Evolutionary conservation across 2,329 filamentous ascomycete genomes (phyloP).

Genomic region (Nothopassalora personata): DNA sequence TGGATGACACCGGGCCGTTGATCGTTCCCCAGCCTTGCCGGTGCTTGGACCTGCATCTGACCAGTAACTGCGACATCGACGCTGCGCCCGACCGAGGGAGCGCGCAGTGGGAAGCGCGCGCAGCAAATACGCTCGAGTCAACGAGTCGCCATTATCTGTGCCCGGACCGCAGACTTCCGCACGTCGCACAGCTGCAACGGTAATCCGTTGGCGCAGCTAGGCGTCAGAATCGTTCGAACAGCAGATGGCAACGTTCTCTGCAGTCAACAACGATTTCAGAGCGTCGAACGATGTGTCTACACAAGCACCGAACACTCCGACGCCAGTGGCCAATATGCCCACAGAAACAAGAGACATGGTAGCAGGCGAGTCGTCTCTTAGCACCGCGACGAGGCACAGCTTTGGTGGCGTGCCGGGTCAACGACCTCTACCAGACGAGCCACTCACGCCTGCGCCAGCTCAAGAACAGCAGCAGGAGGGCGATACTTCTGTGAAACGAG

Average conservation of each 20-base stretch:
- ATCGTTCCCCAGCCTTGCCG: conserved; percentile 15
- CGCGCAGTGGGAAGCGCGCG: background rate
- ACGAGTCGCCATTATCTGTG: background rate
- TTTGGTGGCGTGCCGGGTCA: conserved; percentile 46
- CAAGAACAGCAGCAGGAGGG: conserved; percentile 9
- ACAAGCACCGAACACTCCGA: conserved; percentile 53
- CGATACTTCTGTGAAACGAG: conserved; percentile 42
- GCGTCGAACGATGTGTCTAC: conserved; percentile 42
- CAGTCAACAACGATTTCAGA: conserved; percentile 17
- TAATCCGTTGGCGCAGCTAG: conserved; percentile 13
- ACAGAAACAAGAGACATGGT: conserved; percentile 31
- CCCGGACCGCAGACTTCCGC: background rate
- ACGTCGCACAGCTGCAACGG: conserved; percentile 20
- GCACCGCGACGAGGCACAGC: conserved; percentile 59
- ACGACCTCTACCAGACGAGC: conserved; percentile 38
- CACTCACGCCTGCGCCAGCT: conserved; percentile 15
- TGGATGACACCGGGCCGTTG: conserved; percentile 7
- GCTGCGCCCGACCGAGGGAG: background rate
- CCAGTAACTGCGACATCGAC: background rate
- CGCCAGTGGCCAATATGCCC: conserved; percentile 38
- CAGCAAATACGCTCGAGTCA: background rate
- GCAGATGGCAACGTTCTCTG: conserved; percentile 39
- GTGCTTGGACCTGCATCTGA: background rate
- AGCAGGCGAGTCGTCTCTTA: conserved; percentile 41
- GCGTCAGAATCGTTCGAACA: conserved; percentile 3